Base-by-base conservation (phyloP, 192 early-diverging fungal species). In the Entomortierella parvispora region DNA sequence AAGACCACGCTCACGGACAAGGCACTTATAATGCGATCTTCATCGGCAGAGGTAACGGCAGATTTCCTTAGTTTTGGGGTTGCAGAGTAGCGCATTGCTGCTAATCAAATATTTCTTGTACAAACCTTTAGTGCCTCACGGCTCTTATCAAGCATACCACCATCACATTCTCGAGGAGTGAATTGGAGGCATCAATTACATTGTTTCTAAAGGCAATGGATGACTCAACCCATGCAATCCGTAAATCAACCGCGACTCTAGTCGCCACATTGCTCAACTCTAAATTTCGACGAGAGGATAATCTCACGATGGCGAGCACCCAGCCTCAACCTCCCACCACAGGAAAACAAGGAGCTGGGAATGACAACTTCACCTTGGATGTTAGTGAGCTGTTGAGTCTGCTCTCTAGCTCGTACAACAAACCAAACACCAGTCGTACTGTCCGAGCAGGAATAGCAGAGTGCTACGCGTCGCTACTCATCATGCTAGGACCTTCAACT, bases 371-470 rank as follows among this genome's bases (percentile, higher is more conserved):
- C 55, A 77, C 80, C 46, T 67, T 89, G 58, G 79, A 89, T 6
- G 81, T 94, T 25, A 86, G 83, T 4, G 92, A 93, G 33, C 91
- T 93, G 62, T 76, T 99, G 20, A 32, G 46, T 20, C 81, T 92
- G 56, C 83, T 99, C 8, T 88, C 88, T 0, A 57, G 43, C 3
- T 70, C 85, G 3, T 95, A 92, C 69, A 80, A 81, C 34, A 85
- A 87, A 14, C 60, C 85, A 10, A 87, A 88, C 25, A 78, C 88
- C 0, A 85, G 93, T 1, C 83, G 88, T 12, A 94, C 96, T 40
- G 81, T 88, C 14, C 87, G 92, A 0, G 84, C 92, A 0, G 95
- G 93, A 15, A 83, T 97, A 2, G 74, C 94, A 14, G 93, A 97
- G 65, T 83, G 89, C 6, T 97, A 96, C 80, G 87, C 91, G 0